Evolutionary conservation across 2,329 filamentous ascomycete genomes (phyloP).

Genomic region (Epichloe festucae): DNA sequence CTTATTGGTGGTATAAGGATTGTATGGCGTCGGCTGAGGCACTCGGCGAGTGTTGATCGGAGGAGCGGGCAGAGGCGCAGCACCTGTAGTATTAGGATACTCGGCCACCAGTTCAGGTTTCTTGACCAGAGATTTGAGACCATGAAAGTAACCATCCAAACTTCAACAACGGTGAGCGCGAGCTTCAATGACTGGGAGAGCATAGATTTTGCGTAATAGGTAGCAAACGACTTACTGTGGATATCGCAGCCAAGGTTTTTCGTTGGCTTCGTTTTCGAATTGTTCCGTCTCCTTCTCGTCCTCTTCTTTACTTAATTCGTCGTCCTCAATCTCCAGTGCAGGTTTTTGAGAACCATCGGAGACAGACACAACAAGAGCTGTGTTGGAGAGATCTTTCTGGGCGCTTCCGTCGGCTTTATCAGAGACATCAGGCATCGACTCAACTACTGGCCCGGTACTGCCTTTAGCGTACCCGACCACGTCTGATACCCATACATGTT

Average conservation of each 20-base stretch:
- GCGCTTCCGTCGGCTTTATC: not conserved
- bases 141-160: conserved; percentile 68
- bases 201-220: too few species aligned
- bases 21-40: conserved; percentile 41
- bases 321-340: conserved; percentile 11
- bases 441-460: not conserved
- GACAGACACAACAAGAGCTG: not conserved
- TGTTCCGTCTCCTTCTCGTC: conserved; percentile 18
- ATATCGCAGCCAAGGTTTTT: conserved; percentile 28
- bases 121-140: conserved; percentile 56
- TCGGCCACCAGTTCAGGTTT: conserved; percentile 55
- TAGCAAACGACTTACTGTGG: conserved; percentile 18
- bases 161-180: conserved; percentile 29
- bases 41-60: conserved; percentile 19
- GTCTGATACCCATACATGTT: conserved; percentile 10
- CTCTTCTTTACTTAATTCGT: conserved; percentile 13
- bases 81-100: conserved; percentile 43
- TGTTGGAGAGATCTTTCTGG: not conserved
- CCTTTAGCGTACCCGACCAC: conserved; percentile 2
- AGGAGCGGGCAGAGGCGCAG: conserved; percentile 21
- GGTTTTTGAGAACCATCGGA: not conserved
- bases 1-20: conserved; percentile 51
- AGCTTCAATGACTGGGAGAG: not conserved
- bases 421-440: not conserved
- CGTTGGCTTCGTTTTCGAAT: conserved; percentile 17